Conservation (phyloP, 2,329 filamentous ascomycete genomes). For the Neonectria coccinea region DNA sequence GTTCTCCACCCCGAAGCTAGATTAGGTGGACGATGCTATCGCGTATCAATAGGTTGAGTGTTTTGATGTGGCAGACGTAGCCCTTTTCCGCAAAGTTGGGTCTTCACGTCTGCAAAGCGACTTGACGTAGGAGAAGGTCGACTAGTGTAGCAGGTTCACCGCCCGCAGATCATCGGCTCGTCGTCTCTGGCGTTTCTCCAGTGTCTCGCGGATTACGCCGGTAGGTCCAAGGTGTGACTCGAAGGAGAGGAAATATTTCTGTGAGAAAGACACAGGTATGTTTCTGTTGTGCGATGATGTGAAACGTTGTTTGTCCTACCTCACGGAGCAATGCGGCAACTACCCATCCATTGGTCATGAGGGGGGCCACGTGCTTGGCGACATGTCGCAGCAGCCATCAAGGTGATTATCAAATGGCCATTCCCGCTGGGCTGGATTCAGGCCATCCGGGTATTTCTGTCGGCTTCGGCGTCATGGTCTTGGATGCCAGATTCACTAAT, state of each 20-base stretch:
- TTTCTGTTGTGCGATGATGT: neutral
- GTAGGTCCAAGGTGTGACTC: neutral
- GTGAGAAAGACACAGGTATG: neutral
- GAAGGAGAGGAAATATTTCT: neutral
- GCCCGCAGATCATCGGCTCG: neutral
- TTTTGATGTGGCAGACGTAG: slow-evolving; percentile 1
- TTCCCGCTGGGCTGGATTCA: neutral
- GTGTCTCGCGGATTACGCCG: neutral
- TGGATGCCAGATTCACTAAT: neutral
- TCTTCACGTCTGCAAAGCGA: slow-evolving; percentile 16
- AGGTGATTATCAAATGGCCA: neutral
- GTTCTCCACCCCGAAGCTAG: neutral
- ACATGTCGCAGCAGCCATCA: neutral
- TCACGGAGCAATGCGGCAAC: neutral
- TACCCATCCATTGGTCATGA: neutral
- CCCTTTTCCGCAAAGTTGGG: slow-evolving; percentile 2
- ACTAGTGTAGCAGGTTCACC: neutral
- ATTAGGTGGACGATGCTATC: neutral
- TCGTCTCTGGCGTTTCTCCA: neutral
- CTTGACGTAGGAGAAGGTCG: slow-evolving; percentile 7
- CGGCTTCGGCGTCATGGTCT: neutral
- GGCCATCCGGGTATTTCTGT: neutral
- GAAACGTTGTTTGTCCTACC: neutral
- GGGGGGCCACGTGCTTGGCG: slow-evolving; percentile 2
- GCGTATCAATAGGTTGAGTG: neutral